Base-by-base conservation (phyloP, 371 early-diverging fungal genomes). In the Parasitella parasitica region DNA sequence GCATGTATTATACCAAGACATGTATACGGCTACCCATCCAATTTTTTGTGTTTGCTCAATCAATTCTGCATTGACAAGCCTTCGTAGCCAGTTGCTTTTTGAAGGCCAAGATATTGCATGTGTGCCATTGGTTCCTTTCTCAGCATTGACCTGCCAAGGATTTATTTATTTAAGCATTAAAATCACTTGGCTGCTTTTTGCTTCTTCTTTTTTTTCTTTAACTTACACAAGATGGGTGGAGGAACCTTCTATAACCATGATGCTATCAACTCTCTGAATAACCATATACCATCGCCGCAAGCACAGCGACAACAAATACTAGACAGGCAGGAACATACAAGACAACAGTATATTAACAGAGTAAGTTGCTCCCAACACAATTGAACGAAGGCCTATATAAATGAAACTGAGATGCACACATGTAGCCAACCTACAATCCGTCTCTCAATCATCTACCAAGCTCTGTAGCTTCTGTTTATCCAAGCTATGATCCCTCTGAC, bases 401-500 rank as follows among this genome's bases (percentile, higher is more conserved):
- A n/a, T n/a, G n/a, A n/a, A n/a, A n/a, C n/a, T n/a, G n/a, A n/a
- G 26, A 24, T 22, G 49, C 12, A 9, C 26, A 12, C 3, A 13
- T 32, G 16, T 24, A 63, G 63, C 41, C 57, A 0, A 34, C 22
- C 3, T 63, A 63, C 16, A 57, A 57, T 35, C 57, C 63, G 4
- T 49, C 52, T 51, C 26, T 63, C 5, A 30, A 20, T 24, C 54
- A 50, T 32, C 37, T 37, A 22, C 24, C 60, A 20, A 49, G 26
- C 34, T 54, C 65, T 15, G 26, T 55, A 37, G 32, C 49, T 43
- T 59, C 68, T 36, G 54, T 68, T 11, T 68, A 68, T 34, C 68
- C 68, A 20, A 63, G n/a, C 16, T 68, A 68, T 43, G 48, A 63
- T 35, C 68, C 63, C 2, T 51, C 30, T 27, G 63, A 68, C 34